Percentiles rank a stretch among this genome's conserved stretches.
Evolutionary conservation across 2,329 filamentous ascomycete species (phyloP).

Genomic region (Talaromyces pinophilus): DNA sequence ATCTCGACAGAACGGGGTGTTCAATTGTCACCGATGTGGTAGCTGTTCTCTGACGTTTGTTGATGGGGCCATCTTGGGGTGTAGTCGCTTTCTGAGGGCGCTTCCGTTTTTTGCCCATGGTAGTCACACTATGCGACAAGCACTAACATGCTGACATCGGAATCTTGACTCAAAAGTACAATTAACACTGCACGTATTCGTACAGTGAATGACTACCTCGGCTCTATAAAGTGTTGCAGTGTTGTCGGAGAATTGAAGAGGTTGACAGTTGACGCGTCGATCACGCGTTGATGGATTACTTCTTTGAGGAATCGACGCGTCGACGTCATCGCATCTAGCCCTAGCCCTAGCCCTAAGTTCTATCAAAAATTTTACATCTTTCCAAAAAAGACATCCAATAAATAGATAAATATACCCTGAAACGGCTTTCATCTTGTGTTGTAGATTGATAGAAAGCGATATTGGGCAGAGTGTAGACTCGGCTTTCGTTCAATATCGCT

Average conservation of each 20-base stretch:
- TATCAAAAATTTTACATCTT: neutral
- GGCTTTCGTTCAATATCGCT: neutral
- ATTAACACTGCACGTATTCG: neutral
- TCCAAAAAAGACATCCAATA: neutral
- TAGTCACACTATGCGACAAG: neutral
- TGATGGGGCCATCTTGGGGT: constrained; percentile 15
- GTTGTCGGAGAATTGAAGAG: neutral
- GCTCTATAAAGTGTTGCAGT: neutral
- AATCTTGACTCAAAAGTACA: neutral
- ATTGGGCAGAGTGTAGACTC: neutral
- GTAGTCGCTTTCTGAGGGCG: constrained; percentile 35
- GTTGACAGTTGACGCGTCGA: constrained; percentile 8
- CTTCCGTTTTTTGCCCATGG: constrained; percentile 49
- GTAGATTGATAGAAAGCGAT: neutral
- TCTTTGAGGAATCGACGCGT: neutral
- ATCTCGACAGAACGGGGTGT: constrained; percentile 67
- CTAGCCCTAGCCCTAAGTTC: constrained; percentile 3
- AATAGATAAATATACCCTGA: neutral
- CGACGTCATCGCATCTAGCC: neutral
- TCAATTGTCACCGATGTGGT: neutral
- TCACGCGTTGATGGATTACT: neutral
- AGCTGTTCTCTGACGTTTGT: neutral
- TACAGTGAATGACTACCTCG: neutral
- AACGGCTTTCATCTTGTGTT: neutral
- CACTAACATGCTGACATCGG: neutral